Evolutionary conservation across 148 eudicot species (phyloP).

Genomic region (Vaccinium darrowii): DNA sequence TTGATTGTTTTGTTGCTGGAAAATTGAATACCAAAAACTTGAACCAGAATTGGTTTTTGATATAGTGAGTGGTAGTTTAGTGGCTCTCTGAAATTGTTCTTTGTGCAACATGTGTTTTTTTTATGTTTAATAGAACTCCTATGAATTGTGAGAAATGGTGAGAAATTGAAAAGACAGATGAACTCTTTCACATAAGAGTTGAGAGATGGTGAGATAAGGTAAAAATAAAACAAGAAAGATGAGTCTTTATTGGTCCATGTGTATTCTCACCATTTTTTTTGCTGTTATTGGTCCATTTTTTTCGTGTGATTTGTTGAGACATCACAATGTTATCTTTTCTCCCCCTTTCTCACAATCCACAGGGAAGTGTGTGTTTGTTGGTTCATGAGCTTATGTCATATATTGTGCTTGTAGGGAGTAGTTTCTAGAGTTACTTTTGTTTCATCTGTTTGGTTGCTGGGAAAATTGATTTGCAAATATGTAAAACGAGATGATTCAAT

Average conservation of each 20-base stretch:
- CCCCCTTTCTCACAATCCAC: neutral
- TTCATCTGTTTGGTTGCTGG: neutral
- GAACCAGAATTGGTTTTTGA: no score
- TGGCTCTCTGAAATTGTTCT: neutral
- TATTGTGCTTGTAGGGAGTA: neutral
- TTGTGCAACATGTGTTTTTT: no score
- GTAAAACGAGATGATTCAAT: neutral
- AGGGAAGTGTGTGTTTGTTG: neutral
- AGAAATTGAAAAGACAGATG: no score
- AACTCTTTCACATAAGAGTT: no score
- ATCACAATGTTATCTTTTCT: neutral
- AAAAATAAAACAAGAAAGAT: no score
- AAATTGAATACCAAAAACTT: no score
- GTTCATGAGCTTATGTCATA: neutral
- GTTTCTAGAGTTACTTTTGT: neutral
- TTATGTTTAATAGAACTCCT: no score
- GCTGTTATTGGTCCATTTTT: no score
- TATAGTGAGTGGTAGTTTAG: no score
- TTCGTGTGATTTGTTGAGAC: neutral
- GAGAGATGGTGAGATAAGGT: no score
- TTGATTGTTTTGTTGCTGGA: no score
- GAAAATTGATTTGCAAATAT: neutral
- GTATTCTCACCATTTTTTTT: neutral
- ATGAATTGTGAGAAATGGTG: no score
- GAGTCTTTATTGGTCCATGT: neutral